Base-by-base conservation (phyloP, 805 yeast genomes). In the Zygosaccharomyces bisporus region DNA sequence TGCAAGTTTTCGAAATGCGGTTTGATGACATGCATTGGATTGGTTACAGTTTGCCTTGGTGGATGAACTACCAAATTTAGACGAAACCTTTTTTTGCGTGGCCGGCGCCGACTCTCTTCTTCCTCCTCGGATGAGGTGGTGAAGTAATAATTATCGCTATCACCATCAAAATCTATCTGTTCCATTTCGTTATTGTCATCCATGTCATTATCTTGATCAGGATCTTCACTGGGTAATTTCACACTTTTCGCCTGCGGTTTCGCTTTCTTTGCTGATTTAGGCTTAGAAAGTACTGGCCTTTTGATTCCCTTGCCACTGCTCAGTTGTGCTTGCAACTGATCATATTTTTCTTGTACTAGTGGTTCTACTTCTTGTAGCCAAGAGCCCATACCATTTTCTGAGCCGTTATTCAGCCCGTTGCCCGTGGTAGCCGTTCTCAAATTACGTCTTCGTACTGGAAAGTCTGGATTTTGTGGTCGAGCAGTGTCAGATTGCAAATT, bases 11-110 rank as follows among this genome's bases (percentile, higher is more conserved):
- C 51, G 49, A 61, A 77, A 41, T 70, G 56, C 1, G 85, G 81
- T 5, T 61, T 56, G 0, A 75, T 62, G 4, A 73, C 69, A 62
- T 81, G 85, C 19, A 69, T 64, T 6, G 90, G 89, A 53, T 83
- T 82, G 0, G 84, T 73, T 4, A 81, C 68, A 3, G 72, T 61
- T 34, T 75, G 80, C 18, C 68, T 64, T 6, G 78, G 78, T 19
- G 67, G 61, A 10, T 60, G 44, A 3, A 72, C 57, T 3, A 56
- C 64, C 6, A 76, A 40, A 9, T 55, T 65, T 1, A 72, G 43
- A 18, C 53, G 58, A 2, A 69, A 66, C 3, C 54, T 39, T 14
- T 53, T 60, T 36, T 38, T 42, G 31, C 40, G 46, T 13, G 42
- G 48, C 19, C 21, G 48, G 24, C 48, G 41, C 36, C 27, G 57